These are phyloP conservation scores for Phlebopus sp. DNA, from an alignment of 1,284 basidiomycete genomes.

Conservation along the genomic window DNA sequence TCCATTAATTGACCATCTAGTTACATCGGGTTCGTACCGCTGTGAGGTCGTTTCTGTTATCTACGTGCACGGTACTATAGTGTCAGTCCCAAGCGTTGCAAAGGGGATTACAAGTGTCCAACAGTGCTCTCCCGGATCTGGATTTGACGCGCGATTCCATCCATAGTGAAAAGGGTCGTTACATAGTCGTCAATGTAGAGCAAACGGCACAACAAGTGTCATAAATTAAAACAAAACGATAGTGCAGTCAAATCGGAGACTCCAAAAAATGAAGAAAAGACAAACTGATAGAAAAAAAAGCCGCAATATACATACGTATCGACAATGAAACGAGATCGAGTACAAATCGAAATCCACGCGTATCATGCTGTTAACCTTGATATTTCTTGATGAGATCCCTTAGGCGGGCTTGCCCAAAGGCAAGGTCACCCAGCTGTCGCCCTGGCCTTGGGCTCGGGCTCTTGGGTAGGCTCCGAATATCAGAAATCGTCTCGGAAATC, in stretches of 20 bases:
- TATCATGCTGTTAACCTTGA: constrained; percentile 40
- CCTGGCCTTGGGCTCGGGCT: constrained; percentile 21
- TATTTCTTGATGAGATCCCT: constrained; percentile 79
- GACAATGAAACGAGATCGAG: background rate
- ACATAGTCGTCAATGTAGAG: constrained; percentile 1
- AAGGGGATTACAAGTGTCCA: too few relatives aligned
- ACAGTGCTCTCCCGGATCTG: too few relatives aligned
- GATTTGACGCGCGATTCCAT: too few relatives aligned
- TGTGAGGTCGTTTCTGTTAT: too few relatives aligned
- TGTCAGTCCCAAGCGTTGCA: too few relatives aligned
- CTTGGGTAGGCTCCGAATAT: constrained; percentile 15
- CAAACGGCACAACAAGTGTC: background rate
- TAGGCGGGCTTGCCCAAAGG: constrained; percentile 71
- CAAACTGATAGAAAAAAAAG: background rate
- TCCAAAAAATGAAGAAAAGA: background rate
- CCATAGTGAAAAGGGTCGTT: background rate
- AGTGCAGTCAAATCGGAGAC: too few relatives aligned
- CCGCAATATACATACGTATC: background rate
- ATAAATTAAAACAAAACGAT: background rate
- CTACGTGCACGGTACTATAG: too few relatives aligned
- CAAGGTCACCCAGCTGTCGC: constrained; percentile 43
- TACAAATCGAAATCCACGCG: background rate
- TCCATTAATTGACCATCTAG: too few relatives aligned
- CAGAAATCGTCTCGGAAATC: constrained; percentile 33
- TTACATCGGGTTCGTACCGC: too few relatives aligned